These are phyloP conservation scores for Penicillium pancosmium DNA, from an alignment of 495 filamentous ascomycete species.

Conservation along the genomic window DNA sequence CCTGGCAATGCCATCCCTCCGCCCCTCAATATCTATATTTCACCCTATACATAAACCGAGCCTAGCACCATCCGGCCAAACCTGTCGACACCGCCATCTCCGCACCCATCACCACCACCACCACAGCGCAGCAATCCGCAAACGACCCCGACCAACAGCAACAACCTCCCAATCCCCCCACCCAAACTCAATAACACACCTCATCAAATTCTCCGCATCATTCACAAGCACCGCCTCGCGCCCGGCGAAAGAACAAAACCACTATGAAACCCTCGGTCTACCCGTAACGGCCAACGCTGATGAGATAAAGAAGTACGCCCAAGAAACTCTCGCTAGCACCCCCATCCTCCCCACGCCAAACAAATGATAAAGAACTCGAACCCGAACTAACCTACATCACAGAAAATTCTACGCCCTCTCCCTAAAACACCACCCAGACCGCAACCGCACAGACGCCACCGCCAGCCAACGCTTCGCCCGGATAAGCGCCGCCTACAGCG, in stretches of 20 bases:
- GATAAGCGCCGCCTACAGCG: conserved; percentile 83
- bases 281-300: conserved; percentile 63
- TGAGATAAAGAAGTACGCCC: conserved; percentile 83
- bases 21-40: conserved; percentile 10
- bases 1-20: conserved; percentile 25
- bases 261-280: conserved; percentile 85
- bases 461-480: conserved; percentile 79
- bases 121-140: conserved; percentile 10
- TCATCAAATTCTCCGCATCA: conserved; percentile 31
- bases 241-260: conserved; percentile 49
- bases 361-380: background rate
- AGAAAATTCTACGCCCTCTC: conserved; percentile 88
- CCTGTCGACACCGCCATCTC: conserved; percentile 3
- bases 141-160: conserved; percentile 11
- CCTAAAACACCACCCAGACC: conserved; percentile 92
- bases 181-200: background rate
- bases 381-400: background rate
- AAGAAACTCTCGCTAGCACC: background rate
- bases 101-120: background rate
- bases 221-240: conserved; percentile 40
- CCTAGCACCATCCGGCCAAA: conserved; percentile 1
- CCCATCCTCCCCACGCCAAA: conserved; percentile 1
- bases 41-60: background rate
- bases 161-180: background rate
- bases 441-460: conserved; percentile 73